Conservation (phyloP, 2,329 filamentous ascomycete genomes). For the Fusarium robinianum region DNA sequence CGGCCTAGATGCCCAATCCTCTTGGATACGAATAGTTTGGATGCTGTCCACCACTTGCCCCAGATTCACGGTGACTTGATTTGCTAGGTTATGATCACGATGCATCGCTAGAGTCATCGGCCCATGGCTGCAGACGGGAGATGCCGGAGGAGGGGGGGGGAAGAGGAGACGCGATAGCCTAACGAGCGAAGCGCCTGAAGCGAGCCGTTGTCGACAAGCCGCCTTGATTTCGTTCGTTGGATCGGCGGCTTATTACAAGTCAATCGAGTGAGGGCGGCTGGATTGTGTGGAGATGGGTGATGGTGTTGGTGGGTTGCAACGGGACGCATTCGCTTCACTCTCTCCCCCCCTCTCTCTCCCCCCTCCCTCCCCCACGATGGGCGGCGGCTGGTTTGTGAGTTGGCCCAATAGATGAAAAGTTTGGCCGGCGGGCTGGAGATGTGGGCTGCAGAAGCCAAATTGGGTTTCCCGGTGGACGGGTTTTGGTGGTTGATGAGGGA, state of each 20-base stretch:
- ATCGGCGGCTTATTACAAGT: slow-evolving; percentile 20
- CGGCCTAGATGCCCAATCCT: slow-evolving; percentile 17
- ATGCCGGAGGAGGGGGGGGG: not conserved
- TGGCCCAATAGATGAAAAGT: too few species aligned
- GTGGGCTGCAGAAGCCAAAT: not conserved
- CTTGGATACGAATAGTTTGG: slow-evolving; percentile 15
- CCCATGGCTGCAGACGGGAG: slow-evolving; percentile 12
- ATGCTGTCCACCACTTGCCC: slow-evolving; percentile 5
- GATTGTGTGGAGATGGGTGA: slow-evolving; percentile 4
- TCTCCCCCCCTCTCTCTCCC: too few species aligned
- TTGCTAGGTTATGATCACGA: slow-evolving; percentile 7
- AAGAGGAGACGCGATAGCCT: slow-evolving; percentile 7
- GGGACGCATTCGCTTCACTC: too few species aligned
- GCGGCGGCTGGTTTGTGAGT: too few species aligned
- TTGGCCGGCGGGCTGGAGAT: too few species aligned
- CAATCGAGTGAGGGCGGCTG: slow-evolving; percentile 15
- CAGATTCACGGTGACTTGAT: slow-evolving; percentile 5
- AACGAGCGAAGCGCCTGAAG: not conserved
- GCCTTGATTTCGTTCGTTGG: slow-evolving; percentile 1
- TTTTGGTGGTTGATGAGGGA: not conserved
- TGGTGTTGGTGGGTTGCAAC: slow-evolving; percentile 12
- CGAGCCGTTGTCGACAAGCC: not conserved
- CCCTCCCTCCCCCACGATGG: slow-evolving; percentile 6
- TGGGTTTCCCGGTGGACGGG: not conserved
- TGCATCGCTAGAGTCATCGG: slow-evolving; percentile 12